Base-by-base conservation (phyloP, 2,329 filamentous ascomycete genomes). In the Xylariaceae sp. region DNA sequence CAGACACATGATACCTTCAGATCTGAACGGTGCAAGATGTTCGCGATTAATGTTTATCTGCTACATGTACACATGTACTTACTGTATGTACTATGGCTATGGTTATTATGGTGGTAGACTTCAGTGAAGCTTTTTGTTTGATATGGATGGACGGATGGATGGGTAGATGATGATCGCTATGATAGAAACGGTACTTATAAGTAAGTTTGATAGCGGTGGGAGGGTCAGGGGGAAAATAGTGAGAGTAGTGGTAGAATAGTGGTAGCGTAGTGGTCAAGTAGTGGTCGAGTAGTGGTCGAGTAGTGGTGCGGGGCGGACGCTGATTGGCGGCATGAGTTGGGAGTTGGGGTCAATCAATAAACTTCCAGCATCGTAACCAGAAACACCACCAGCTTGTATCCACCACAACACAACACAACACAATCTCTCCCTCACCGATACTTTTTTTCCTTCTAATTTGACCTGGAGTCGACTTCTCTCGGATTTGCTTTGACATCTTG, bases 391-490 rank as follows among this genome's bases (percentile, higher is more conserved):
- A 59, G 52, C 32, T 56, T 52, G 62, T 65, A 67, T 63, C 62
- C 66, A 63, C 63, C 56, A 59, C 54, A 59, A 66, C 59, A 46
- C 26, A 57, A 37, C 56, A 59, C 54, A 59, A 66, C 52, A 56
- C 53, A 58, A 52, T 54, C 57, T 58, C 55, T 63, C 48, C 45
- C 63, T 70, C 69, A 71, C 69, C 69, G 69, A 71, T 70, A 70
- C 64, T 69, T 66, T 58, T 49, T n/a, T 58, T 48, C 46, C 37
- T 43, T 48, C 23, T 56, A 46, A 52, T 56, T 66, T 65, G 65
- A 60, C 65, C 65, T 66, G 61, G 66, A 51, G 63, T 67, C 64
- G 50, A 63, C 50, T 57, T 54, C 62, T 58, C 50, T 46, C 50
- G 20, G 26, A 29, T 41, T 48, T 53, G 20, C 40, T 40, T 44